Conservation (phyloP, 169 alveolate genomes). For the Plasmodium inui region DNA sequence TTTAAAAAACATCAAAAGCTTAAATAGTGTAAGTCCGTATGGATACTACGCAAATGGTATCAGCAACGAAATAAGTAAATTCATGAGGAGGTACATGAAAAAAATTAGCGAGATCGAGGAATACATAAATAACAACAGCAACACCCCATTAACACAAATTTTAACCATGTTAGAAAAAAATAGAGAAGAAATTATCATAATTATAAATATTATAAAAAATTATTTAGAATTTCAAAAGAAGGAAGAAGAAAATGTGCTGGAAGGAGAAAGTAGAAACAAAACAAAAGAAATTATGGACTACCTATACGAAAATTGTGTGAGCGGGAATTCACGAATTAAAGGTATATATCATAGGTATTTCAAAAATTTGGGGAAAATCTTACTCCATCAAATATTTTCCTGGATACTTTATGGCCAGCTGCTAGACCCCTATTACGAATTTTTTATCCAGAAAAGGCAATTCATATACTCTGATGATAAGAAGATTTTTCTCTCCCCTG, state of each 20-base stretch:
- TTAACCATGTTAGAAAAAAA: slow-evolving; percentile 78
- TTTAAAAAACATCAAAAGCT: slow-evolving; percentile 60
- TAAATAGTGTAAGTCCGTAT: slow-evolving; percentile 62
- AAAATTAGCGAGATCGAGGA: slow-evolving; percentile 77
- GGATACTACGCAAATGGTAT: slow-evolving; percentile 80
- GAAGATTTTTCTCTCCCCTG: slow-evolving; percentile 63
- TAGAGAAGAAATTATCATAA: slow-evolving; percentile 75
- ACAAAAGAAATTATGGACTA: slow-evolving; percentile 75
- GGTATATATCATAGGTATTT: slow-evolving; percentile 60
- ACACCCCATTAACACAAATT: slow-evolving; percentile 79
- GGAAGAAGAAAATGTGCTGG: slow-evolving; percentile 58
- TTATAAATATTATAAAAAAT: slow-evolving; percentile 66
- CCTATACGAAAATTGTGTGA: slow-evolving; percentile 57
- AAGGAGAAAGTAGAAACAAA: slow-evolving; percentile 69
- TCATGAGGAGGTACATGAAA: slow-evolving; percentile 75
- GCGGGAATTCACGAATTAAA: slow-evolving; percentile 66
- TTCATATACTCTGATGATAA: slow-evolving; percentile 72
- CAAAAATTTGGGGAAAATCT: slow-evolving; percentile 55
- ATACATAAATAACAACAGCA: slow-evolving; percentile 76
- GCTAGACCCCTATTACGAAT: slow-evolving; percentile 80
- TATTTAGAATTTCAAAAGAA: slow-evolving; percentile 66
- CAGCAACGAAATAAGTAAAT: slow-evolving; percentile 79
- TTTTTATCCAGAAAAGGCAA: slow-evolving; percentile 77
- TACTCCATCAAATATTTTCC: slow-evolving; percentile 73
- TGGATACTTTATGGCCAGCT: slow-evolving; percentile 84